Conservation (phyloP, 2,329 filamentous ascomycete species). For the Fusarium buxicola region DNA sequence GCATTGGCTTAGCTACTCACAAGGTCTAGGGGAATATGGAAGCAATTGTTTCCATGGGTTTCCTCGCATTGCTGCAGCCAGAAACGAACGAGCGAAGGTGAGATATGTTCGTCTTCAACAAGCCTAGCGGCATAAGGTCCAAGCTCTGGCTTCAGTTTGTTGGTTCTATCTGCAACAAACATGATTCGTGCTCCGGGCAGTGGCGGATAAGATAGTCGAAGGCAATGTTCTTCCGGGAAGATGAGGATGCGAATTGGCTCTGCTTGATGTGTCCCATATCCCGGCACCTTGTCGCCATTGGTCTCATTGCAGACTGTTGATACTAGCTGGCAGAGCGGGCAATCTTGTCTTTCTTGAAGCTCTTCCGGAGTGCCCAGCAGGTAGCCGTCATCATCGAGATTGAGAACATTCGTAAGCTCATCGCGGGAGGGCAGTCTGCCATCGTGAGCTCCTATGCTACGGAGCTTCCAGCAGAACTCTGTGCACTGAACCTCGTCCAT, state of each 20-base stretch:
- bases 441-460: neutral
- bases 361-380: neutral
- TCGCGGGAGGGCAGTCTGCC: neutral
- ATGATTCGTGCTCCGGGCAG: slow-evolving; percentile 3
- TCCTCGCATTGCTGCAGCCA: slow-evolving; percentile 13
- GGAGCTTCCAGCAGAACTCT: slow-evolving; percentile 1
- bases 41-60: slow-evolving; percentile 6
- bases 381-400: neutral
- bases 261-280: neutral
- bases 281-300: too few relatives aligned
- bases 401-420: neutral
- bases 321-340: neutral
- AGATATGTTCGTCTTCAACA: neutral
- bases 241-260: neutral
- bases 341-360: neutral
- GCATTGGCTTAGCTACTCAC: neutral
- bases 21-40: slow-evolving; percentile 7
- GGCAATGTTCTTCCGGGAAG: neutral
- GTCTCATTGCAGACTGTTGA: neutral
- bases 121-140: neutral
- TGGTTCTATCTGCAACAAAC: neutral
- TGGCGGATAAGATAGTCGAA: slow-evolving; percentile 1
- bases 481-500: neutral
- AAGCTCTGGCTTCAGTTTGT: neutral
- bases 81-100: neutral